These are phyloP conservation scores for Trichoderma gamsii DNA, from an alignment of 495 filamentous ascomycete species.

Conservation along the genomic window DNA sequence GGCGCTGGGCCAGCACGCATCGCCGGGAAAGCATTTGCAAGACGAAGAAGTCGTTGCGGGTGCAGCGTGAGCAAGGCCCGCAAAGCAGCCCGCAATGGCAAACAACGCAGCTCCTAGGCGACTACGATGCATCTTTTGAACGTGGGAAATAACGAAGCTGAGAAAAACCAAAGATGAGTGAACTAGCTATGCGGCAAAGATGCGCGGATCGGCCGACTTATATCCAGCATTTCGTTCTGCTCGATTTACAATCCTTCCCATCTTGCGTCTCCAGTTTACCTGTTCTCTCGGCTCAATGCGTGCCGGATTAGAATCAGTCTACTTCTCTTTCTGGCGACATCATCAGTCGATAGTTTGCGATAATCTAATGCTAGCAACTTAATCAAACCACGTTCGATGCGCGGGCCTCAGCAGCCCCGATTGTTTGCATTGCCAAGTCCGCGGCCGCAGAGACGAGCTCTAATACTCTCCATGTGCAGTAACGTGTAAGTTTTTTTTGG, in stretches of 20 bases:
- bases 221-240: not conserved
- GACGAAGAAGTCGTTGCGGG: not conserved
- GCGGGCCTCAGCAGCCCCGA: not conserved
- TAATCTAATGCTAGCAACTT: not conserved
- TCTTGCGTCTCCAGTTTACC: not conserved
- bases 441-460: not conserved
- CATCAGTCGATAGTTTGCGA: constrained; percentile 2
- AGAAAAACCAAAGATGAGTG: not conserved
- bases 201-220: constrained; percentile 1
- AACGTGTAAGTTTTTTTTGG: not conserved
- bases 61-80: not conserved
- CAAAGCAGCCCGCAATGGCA: not conserved
- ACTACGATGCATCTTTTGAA: not conserved
- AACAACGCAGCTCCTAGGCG: not conserved
- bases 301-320: not conserved
- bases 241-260: not conserved
- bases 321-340: not conserved
- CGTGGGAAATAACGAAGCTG: not conserved
- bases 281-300: not conserved
- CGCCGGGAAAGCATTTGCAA: constrained; percentile 39
- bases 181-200: not conserved
- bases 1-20: constrained; percentile 38
- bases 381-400: not conserved
- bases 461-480: not conserved
- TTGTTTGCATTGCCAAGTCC: not conserved